Base-by-base conservation (phyloP, 2,329 filamentous ascomycete species). In the Aspergillus novofumigatus region DNA sequence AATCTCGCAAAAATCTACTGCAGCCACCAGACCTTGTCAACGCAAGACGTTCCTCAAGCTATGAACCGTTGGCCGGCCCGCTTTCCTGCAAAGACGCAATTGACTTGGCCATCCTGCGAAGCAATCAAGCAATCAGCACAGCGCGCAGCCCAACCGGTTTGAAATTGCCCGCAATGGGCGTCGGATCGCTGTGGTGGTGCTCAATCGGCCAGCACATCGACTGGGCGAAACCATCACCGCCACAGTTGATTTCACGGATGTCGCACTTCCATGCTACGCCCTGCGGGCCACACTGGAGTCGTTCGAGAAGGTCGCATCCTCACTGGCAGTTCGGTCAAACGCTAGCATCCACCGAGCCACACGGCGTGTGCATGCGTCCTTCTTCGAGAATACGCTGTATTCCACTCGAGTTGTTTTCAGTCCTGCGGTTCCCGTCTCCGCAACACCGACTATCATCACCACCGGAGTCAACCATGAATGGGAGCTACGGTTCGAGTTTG, bases 161-260 rank as follows among this genome's bases (percentile, higher is more conserved):
- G 92, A 96, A 70, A 97, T 99, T 70, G 88, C 93, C 11, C 89
- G 93, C 14, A 92, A 92, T 67, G 92, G 92, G n/a, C 87, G 87
- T 55, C 87, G 87, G n/a, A 92, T 99, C 11, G 93, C 90, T 2
- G 91, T 95, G 5, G 85, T 99, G 55, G 92, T 92, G 75, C 83
- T 99, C 32, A 89, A 92, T 4, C 86, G 94, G 9, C 91, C 94
- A 0, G 87, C 92, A 0, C 97, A 95, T 77, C 84, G 92, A 48
- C 80, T 99, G 1, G 94, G 94, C 57, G 94, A 99, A 73, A 87
- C 88, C 0, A 86, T 97, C 48, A 90, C 86, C 11, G 88, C 91
- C 64, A 89, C 87, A 0, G 84, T 99, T 58, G 92, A 97, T 73
- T 96, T 97, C 68, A 82, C 84, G 0, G 82, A 86, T 59, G 86